Evolutionary conservation across 371 early-diverging fungal genomes (phyloP), one percentile per base, ranked within the genome.

Genomic region (Apophysomyces elegans): DNA sequence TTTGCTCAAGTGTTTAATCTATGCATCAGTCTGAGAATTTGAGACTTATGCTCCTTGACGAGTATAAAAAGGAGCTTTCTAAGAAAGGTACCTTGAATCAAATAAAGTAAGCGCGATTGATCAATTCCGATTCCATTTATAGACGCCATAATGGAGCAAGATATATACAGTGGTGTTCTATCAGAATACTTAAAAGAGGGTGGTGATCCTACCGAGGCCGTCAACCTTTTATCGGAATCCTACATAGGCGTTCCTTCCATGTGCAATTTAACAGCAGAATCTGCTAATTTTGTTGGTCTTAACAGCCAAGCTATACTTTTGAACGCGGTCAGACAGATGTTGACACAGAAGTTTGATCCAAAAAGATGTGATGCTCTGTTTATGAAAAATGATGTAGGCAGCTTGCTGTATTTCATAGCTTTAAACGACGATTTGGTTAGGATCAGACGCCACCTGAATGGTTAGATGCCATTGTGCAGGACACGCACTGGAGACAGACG

Each of bases 181-280:
- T 69, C 78, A 32, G 79, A 78, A 32, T 90, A 81, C 43, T 68
- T 90, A 46, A 74, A 76, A 0, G 69, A 76, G 14, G 90, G 90
- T 36, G 91, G 91, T 38, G 74, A 80, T 32, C 91, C 90, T n/a
- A 81, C 88, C 64, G 79, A 84, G 59, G 81, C 88, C 14, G 86
- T 89, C 58, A 83, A 79, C 37, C 50, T 82, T 14, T 74, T 91
- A 1, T 81, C 83, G 36, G 81, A 79, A 61, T 88, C 89, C 44
- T 91, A 90, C 65, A 82, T 86, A 56, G 91, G 91, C 13, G 62
- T 85, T 39, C 88, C 89, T 6, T 87, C 88, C 41, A 88, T 91
- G 87, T 79, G 86, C 38, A 89, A 90, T 66, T 75, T 84, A 37
- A 77, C 80, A 41, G 76, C 78, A 13, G 78, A 78, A 39, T 75